Evolutionary conservation across 2,329 filamentous ascomycete species (phyloP).

Genomic region (Aspergillus glaucus): DNA sequence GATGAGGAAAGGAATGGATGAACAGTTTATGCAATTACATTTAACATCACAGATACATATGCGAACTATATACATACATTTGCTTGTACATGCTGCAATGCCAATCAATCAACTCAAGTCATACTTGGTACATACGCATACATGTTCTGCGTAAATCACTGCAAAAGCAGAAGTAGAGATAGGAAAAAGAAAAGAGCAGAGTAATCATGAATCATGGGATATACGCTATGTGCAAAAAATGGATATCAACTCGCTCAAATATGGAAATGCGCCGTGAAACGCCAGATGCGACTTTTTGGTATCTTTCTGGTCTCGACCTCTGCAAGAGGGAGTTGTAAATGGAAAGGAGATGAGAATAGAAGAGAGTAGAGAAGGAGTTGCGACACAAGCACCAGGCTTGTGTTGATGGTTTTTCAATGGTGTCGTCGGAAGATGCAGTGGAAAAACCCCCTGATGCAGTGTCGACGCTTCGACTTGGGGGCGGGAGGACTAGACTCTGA

Average conservation of each 20-base stretch:
- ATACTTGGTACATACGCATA: background rate
- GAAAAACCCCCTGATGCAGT: conserved; percentile 27
- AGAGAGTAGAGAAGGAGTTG: background rate
- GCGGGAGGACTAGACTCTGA: conserved; percentile 4
- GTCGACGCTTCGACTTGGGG: conserved; percentile 25
- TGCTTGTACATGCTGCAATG: background rate
- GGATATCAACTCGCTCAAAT: background rate
- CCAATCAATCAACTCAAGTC: background rate
- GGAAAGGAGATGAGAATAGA: background rate
- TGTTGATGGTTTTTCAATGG: conserved; percentile 15
- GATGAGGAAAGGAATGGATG: too few species aligned
- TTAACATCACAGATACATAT: too few species aligned
- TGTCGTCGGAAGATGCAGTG: conserved; percentile 20
- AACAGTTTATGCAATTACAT: too few species aligned
- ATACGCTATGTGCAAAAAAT: background rate
- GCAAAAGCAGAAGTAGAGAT: background rate
- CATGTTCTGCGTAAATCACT: background rate
- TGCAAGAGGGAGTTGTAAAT: conserved; percentile 6
- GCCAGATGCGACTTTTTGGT: conserved; percentile 1
- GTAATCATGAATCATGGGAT: background rate
- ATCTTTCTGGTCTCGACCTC: conserved; percentile 3
- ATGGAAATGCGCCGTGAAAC: background rate
- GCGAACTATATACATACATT: background rate
- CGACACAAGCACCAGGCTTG: conserved; percentile 7
- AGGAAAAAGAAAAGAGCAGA: background rate